Evolutionary conservation across 2,329 filamentous ascomycete species (phyloP), one percentile per base, ranked within the genome.

Genomic region (Aspergillus fumigatus): DNA sequence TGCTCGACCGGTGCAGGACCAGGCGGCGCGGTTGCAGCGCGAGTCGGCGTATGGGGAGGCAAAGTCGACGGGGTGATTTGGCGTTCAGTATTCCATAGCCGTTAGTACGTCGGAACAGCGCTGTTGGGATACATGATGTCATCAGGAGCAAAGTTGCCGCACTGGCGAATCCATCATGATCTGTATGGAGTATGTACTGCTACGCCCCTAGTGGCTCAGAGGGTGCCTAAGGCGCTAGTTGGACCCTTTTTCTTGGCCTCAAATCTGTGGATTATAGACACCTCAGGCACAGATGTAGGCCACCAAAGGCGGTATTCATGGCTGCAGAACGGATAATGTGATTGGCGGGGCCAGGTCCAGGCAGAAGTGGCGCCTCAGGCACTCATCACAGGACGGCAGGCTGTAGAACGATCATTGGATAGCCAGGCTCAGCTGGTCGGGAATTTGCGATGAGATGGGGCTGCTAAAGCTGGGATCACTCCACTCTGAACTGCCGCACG

Each of bases 1-100:
- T 49, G 51, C 57, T 9, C 59, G 54, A 17, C 63, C 63, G 27
- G 47, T 66, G 3, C 61, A 65, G 54, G 58, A 60, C 1, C 38
- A 59, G 1, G 62, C 63, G 8, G 56, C 62, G 4, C 35, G 38
- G n/a, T 53, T 61, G 41, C 51, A 59, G 47, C 51, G 23, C 4
- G 26, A 40, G 32, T 38, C 41, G 38, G 23, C 52, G 32, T 54
- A 49, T 21, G 52, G 27, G 19, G 52, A 43, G 40, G 27, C 29
- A 6, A 23, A 19, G 29, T 5, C 32, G 3, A 21, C 26, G 40
- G 8, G n/a, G n/a, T 43, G 21, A 23, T 19, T 10, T 19, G 40
- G 21, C 8, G 40, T 23, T 41, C 19, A 21, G 9, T 41, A 3
- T 21, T 41, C 7, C 6, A 17, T n/a, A 17, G 5, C 32, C 5